Evolutionary conservation across 495 filamentous ascomycete species (phyloP).

Genomic region (Sordaria brevicollis): DNA sequence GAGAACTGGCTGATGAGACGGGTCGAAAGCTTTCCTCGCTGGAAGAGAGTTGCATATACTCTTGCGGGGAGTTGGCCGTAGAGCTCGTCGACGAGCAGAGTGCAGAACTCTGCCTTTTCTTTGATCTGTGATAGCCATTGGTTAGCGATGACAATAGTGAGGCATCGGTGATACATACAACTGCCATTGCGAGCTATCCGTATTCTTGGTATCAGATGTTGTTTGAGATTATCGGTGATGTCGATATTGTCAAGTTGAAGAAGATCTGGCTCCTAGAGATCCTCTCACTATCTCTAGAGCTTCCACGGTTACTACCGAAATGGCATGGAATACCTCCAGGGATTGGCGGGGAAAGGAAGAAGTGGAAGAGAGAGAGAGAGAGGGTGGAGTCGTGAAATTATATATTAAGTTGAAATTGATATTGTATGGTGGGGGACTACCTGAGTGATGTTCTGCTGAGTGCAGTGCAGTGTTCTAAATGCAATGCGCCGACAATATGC

Average conservation of each 20-base stretch:
- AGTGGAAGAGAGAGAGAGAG: neutral
- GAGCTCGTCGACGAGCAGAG: slow-evolving; percentile 76
- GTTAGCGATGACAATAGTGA: neutral
- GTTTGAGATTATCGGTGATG: slow-evolving; percentile 2
- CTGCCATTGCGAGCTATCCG: neutral
- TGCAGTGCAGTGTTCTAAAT: neutral
- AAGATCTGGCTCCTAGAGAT: slow-evolving; percentile 50
- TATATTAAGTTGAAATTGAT: slow-evolving; percentile 3
- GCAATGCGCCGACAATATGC: neutral
- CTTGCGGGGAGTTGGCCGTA: slow-evolving; percentile 81
- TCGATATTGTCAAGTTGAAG: slow-evolving; percentile 10
- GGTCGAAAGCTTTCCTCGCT: slow-evolving; percentile 65
- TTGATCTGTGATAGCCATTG: slow-evolving; percentile 28
- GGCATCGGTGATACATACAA: neutral
- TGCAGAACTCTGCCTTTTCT: slow-evolving; percentile 70
- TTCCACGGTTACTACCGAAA: slow-evolving; percentile 53
- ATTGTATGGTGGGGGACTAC: slow-evolving; percentile 21
- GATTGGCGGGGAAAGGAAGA: neutral
- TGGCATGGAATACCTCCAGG: slow-evolving; percentile 33
- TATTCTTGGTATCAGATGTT: slow-evolving; percentile 1
- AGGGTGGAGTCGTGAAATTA: slow-evolving; percentile 2
- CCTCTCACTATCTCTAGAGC: slow-evolving; percentile 64
- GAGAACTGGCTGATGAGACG: slow-evolving; percentile 56
- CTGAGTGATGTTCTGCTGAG: neutral
- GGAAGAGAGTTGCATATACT: slow-evolving; percentile 70